Evolutionary conservation across 2,329 filamentous ascomycete species (phyloP).

Genomic region (Myrmaecium sp.): DNA sequence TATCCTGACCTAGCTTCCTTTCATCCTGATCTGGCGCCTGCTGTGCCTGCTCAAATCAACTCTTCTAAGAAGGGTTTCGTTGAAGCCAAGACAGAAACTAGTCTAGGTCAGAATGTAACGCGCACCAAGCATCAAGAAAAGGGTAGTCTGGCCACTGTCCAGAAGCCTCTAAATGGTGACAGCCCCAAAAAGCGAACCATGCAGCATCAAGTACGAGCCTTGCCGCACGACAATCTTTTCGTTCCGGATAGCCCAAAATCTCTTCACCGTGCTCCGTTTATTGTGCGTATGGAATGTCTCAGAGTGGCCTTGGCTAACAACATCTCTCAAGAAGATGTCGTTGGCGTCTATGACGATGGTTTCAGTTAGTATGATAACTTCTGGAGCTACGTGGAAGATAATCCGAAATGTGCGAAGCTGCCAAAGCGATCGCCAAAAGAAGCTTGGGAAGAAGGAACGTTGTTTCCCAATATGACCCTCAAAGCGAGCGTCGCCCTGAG

Average conservation of each 20-base stretch:
- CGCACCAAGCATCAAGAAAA: too few relatives aligned
- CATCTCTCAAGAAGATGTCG: slow-evolving; percentile 7
- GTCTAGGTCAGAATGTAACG: too few relatives aligned
- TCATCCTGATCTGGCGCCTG: too few relatives aligned
- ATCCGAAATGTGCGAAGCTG: slow-evolving; percentile 2
- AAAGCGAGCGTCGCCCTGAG: slow-evolving; percentile 14
- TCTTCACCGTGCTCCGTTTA: slow-evolving; percentile 12
- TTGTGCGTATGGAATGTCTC: slow-evolving; percentile 16
- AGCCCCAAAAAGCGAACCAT: slow-evolving; percentile 2
- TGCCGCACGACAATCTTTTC: slow-evolving; percentile 15
- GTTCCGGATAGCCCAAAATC: slow-evolving; percentile 7
- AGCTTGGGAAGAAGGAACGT: slow-evolving; percentile 10
- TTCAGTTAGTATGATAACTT: slow-evolving; percentile 8
- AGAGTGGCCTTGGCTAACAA: slow-evolving; percentile 10
- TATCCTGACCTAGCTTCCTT: too few relatives aligned
- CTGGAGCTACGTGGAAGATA: slow-evolving; percentile 8
- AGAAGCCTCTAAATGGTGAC: too few relatives aligned
- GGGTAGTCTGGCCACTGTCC: too few relatives aligned
- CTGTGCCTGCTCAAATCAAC: too few relatives aligned
- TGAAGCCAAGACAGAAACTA: too few relatives aligned
- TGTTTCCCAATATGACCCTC: slow-evolving; percentile 16
- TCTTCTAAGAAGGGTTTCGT: too few relatives aligned
- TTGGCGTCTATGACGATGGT: slow-evolving; percentile 4
- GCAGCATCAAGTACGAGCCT: slow-evolving; percentile 11
- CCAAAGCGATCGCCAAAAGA: slow-evolving; percentile 7